Evolutionary conservation across 2,329 filamentous ascomycete species (phyloP).

Genomic region (Claviceps capensis): DNA sequence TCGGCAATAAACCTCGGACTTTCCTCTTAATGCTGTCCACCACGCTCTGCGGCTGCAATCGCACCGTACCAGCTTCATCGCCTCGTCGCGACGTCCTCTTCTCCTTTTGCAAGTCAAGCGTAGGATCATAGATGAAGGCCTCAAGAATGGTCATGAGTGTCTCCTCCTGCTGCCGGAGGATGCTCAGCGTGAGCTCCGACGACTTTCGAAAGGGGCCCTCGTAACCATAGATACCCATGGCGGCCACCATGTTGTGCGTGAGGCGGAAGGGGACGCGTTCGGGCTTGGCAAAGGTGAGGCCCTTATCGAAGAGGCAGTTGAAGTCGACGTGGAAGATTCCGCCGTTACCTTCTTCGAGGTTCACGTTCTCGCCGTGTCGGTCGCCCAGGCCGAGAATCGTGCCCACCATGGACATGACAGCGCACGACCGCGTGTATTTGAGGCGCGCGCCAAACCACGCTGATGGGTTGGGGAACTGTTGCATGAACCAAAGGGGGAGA

Average conservation of each 20-base stretch:
- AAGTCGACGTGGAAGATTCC: slow-evolving; percentile 97
- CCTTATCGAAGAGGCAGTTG: slow-evolving; percentile 98
- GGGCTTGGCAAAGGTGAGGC: slow-evolving; percentile 85
- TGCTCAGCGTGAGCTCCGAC: slow-evolving; percentile 72
- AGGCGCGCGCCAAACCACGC: slow-evolving; percentile 84
- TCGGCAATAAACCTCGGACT: slow-evolving; percentile 67
- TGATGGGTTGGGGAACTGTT: slow-evolving; percentile 85
- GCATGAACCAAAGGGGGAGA: slow-evolving; percentile 87
- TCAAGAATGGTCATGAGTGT: slow-evolving; percentile 95
- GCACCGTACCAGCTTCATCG: slow-evolving; percentile 25
- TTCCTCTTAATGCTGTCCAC: slow-evolving; percentile 82
- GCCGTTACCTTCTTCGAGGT: slow-evolving; percentile 86
- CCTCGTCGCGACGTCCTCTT: slow-evolving; percentile 30
- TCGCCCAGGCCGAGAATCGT: slow-evolving; percentile 90
- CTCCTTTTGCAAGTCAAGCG: slow-evolving; percentile 71
- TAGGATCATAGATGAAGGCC: slow-evolving; percentile 93
- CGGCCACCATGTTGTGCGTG: slow-evolving; percentile 96
- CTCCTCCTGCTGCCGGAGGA: slow-evolving; percentile 84
- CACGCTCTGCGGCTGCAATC: slow-evolving; percentile 54
- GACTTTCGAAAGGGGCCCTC: slow-evolving; percentile 87
- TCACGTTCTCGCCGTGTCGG: slow-evolving; percentile 91
- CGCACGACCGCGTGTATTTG: slow-evolving; percentile 81
- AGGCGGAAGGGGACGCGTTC: slow-evolving; percentile 92
- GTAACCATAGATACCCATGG: slow-evolving; percentile 88
- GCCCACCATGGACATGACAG: slow-evolving; percentile 99